Evolutionary conservation across 148 eudicot species (phyloP).

Genomic region (Heliamphora exappendiculata): DNA sequence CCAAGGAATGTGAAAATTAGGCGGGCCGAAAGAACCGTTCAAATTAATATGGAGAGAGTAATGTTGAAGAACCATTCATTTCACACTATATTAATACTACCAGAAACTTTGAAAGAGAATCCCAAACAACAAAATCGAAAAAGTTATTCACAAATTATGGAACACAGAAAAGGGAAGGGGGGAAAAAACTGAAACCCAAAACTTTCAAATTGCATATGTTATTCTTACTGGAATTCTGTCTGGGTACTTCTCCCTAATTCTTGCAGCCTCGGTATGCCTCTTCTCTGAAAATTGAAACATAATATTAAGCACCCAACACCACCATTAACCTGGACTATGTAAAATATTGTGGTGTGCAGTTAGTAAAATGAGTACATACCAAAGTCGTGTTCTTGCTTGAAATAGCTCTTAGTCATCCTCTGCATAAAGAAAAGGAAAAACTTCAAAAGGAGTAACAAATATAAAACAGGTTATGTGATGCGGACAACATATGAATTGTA

Average conservation of each 20-base stretch:
- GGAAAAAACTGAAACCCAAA: background rate
- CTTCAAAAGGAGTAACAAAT: background rate
- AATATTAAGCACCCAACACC: background rate
- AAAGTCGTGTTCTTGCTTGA: constrained; percentile 75
- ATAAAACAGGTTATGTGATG: too few relatives aligned
- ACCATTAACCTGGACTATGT: background rate
- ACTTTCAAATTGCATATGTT: too few relatives aligned
- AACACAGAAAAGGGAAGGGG: background rate
- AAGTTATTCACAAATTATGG: background rate
- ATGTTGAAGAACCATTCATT: background rate
- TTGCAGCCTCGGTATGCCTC: constrained; percentile 76
- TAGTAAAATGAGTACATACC: constrained; percentile 25
- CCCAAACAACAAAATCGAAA: background rate
- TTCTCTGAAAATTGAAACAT: constrained; percentile 42
- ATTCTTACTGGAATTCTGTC: constrained; percentile 75
- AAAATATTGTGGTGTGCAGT: background rate
- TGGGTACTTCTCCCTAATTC: constrained; percentile 84
- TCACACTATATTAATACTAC: background rate
- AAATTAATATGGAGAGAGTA: background rate
- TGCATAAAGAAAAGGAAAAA: background rate
- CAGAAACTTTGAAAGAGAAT: background rate
- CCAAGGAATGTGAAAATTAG: background rate
- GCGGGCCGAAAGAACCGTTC: background rate
- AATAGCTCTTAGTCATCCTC: constrained; percentile 63
- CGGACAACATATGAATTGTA: too few relatives aligned